Evolutionary conservation across 352 stramenopile species (phyloP).

Genomic region (Phytopythium helicoides): DNA sequence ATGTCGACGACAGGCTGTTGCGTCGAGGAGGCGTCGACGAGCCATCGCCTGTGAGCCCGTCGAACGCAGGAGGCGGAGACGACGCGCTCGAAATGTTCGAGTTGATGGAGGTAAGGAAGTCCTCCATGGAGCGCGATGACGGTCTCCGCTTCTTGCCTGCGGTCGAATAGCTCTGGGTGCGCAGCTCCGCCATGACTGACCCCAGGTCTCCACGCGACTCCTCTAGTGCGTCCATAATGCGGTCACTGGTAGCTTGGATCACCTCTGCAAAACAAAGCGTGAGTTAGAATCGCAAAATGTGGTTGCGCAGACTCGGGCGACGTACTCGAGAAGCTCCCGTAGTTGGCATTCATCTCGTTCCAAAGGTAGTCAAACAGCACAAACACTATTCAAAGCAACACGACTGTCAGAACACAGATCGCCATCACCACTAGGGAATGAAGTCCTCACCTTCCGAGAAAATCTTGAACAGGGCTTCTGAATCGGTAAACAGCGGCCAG

Average conservation of each 20-base stretch:
- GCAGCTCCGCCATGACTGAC: constrained; percentile 54
- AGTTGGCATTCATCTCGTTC: constrained; percentile 86
- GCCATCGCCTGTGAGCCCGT: no score
- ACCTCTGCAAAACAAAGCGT: constrained; percentile 48
- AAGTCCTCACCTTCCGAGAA: constrained; percentile 56
- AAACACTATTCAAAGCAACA: constrained; percentile 44
- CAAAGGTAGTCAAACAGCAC: constrained; percentile 83
- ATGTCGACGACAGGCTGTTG: constrained; percentile 10
- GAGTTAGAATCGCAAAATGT: not conserved
- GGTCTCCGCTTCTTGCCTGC: constrained; percentile 37
- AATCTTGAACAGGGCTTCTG: constrained; percentile 67
- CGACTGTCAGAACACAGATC: not conserved
- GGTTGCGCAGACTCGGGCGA: not conserved
- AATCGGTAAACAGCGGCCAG: constrained; percentile 72
- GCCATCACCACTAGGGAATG: not conserved
- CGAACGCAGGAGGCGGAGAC: constrained; percentile 10
- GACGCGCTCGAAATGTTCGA: constrained; percentile 33
- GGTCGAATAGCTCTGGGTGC: constrained; percentile 48
- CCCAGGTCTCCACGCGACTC: constrained; percentile 69
- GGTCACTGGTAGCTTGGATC: constrained; percentile 69
- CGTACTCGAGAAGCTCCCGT: constrained; percentile 78
- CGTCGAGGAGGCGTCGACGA: constrained; percentile 27
- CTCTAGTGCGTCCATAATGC: constrained; percentile 67
- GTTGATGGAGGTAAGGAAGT: constrained; percentile 66
- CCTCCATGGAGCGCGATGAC: constrained; percentile 62